A percentile compares a stretch with the other conserved stretches of the same genome.
Conservation (phyloP, 1,284 basidiomycete genomes). For the Fomitiporia mediterranea region DNA sequence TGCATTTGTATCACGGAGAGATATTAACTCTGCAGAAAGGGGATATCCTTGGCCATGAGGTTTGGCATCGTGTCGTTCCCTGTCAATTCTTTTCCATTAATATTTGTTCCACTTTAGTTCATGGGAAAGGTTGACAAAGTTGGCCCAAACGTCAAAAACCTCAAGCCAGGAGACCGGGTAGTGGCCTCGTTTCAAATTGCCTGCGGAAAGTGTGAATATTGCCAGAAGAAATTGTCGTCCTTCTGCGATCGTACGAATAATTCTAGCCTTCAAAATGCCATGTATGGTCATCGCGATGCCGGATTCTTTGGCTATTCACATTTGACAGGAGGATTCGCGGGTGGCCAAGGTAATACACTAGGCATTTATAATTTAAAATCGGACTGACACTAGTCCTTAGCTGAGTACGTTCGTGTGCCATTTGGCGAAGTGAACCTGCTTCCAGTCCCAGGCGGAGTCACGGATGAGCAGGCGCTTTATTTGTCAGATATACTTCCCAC, state of each 20-base stretch:
- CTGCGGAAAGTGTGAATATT: conserved; percentile 71
- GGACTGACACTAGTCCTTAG: too few relatives aligned
- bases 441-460: conserved; percentile 59
- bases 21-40: conserved; percentile 60
- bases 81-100: not conserved
- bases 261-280: conserved; percentile 55
- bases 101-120: conserved; percentile 38
- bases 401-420: conserved; percentile 64
- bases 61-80: conserved; percentile 22
- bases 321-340: conserved; percentile 71
- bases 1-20: conserved; percentile 63
- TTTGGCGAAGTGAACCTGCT: conserved; percentile 69
- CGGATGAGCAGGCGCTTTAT: conserved; percentile 61
- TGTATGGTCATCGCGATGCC: conserved; percentile 68
- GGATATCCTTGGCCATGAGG: conserved; percentile 75
- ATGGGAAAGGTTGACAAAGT: conserved; percentile 67
- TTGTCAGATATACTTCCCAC: conserved; percentile 72
- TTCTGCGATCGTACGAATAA: conserved; percentile 73
- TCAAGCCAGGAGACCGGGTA: conserved; percentile 61
- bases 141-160: conserved; percentile 56
- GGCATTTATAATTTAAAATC: too few relatives aligned
- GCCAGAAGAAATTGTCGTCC: conserved; percentile 66
- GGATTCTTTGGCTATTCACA: conserved; percentile 76
- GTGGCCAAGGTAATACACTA: too few relatives aligned
- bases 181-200: conserved; percentile 77